Base-by-base conservation (phyloP, 108 stramenopile genomes). In the Phaeodactylum tricornutum region DNA sequence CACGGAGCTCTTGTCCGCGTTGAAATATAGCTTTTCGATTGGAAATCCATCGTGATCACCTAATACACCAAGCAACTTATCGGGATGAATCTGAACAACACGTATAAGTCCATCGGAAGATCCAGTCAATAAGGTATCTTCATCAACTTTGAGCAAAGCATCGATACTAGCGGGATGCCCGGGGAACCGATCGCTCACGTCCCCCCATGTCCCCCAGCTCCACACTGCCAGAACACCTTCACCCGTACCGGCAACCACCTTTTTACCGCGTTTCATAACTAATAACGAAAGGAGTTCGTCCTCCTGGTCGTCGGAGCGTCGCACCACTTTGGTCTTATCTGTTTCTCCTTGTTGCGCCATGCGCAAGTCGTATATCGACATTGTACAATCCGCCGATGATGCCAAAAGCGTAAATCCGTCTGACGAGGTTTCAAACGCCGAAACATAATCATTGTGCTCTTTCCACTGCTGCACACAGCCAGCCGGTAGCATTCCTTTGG, bases 91-190 rank as follows among this genome's bases (percentile, higher is more conserved):
- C 47, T 79, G 72, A 28, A 94, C 90, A 24, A 94, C 87, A 30
- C 97, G 77, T 14, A 98, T 74, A 19, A 93, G 54, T 1, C 98
- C 98, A 59, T 96, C 95, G 25, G 86, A 83, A 7, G 84, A 83
- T 14, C 98, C 98, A 34, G 98, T 94, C 45, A 96, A 49, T 5
- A 98, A 50, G 5, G 95, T 96, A 43, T 90, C 87, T 59, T 96
- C 96, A 54, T 98, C 98, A 26, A 96, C 61, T 53, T 89, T 93
- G 3, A 95, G 50, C 28, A 98, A 45, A 12, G 87, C 75, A 48
- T 96, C 93, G 19, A 98, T 72, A 4, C 74, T 74, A 12, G 76
- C 59, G 3, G 95, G 95, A 62, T 96, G 95, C 4, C 94, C 95
- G 7, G 92, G 81, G 43, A 93, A 94, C 1, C 95, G 78, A 66